These are phyloP conservation scores for Meyerozyma sp. DNA, from an alignment of 1,139 yeast species.

Conservation along the genomic window DNA sequence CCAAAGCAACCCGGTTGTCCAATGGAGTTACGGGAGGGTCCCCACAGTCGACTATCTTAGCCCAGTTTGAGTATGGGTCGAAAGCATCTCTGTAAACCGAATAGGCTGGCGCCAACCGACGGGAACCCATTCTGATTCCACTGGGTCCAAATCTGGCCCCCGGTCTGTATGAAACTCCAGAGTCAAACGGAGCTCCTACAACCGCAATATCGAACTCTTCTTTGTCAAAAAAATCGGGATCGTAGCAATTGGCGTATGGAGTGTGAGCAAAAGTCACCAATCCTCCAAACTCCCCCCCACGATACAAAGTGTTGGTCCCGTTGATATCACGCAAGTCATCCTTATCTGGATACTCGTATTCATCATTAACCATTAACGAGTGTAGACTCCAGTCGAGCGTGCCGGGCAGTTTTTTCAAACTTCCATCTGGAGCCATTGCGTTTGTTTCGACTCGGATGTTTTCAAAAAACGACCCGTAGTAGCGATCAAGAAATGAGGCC, in stretches of 20 bases:
- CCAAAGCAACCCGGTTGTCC: slow-evolving; percentile 13
- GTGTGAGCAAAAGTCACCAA: slow-evolving; percentile 43
- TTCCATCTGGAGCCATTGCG: background rate
- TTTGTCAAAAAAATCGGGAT: slow-evolving; percentile 14
- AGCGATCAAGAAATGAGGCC: slow-evolving; percentile 23
- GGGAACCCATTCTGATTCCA: slow-evolving; percentile 12
- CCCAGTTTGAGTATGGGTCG: slow-evolving; percentile 11
- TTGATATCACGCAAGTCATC: slow-evolving; percentile 32
- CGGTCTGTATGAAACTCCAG: slow-evolving; percentile 2
- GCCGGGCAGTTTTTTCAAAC: slow-evolving; percentile 16
- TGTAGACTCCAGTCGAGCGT: slow-evolving; percentile 20
- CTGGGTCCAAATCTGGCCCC: slow-evolving; percentile 5
- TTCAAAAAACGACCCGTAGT: slow-evolving; percentile 25
- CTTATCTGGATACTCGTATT: slow-evolving; percentile 26
- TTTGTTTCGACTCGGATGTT: slow-evolving; percentile 6
- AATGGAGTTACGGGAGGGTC: slow-evolving; percentile 14
- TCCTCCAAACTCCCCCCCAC: slow-evolving; percentile 41
- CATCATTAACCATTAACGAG: slow-evolving; percentile 20
- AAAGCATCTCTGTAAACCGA: slow-evolving; percentile 17
- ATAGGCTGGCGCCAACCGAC: slow-evolving; percentile 10
- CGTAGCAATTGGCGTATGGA: slow-evolving; percentile 35
- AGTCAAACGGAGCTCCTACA: slow-evolving; percentile 3
- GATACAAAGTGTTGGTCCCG: slow-evolving; percentile 27
- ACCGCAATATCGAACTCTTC: slow-evolving; percentile 8
- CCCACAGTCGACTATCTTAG: slow-evolving; percentile 14